Conservation (phyloP, 768 basidiomycete species). For the Suillus subaureus region DNA sequence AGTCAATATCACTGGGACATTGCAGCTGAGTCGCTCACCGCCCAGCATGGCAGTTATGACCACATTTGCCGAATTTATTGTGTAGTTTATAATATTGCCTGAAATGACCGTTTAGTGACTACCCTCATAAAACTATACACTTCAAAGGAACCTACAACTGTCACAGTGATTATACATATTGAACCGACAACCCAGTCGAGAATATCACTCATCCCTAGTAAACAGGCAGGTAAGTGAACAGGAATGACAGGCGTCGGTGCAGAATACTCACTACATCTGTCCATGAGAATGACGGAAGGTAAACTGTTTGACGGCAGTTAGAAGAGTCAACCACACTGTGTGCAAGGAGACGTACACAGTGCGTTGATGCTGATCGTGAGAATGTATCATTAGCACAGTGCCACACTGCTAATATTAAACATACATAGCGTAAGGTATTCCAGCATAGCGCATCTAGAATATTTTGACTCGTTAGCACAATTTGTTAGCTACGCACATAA, state of each 20-base stretch:
- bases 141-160: too few relatives aligned
- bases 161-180: too few relatives aligned
- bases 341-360: background rate
- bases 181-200: too few relatives aligned
- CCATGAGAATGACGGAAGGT: background rate
- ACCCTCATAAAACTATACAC: too few relatives aligned
- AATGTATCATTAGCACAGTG: background rate
- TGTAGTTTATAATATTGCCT: constrained; percentile 27
- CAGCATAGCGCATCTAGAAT: background rate
- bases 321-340: background rate
- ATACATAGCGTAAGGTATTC: background rate
- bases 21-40: background rate
- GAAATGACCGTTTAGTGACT: constrained; percentile 21
- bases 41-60: background rate
- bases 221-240: background rate
- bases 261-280: background rate
- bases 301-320: background rate
- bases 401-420: background rate
- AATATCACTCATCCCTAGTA: too few relatives aligned
- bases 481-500: background rate
- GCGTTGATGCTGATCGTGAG: background rate
- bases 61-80: background rate
- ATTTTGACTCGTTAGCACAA: background rate
- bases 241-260: background rate
- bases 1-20: background rate